phyloP scores from a whole-genome alignment of 2,329 filamentous ascomycete species.

The Colletotrichum somersetense region DNA sequence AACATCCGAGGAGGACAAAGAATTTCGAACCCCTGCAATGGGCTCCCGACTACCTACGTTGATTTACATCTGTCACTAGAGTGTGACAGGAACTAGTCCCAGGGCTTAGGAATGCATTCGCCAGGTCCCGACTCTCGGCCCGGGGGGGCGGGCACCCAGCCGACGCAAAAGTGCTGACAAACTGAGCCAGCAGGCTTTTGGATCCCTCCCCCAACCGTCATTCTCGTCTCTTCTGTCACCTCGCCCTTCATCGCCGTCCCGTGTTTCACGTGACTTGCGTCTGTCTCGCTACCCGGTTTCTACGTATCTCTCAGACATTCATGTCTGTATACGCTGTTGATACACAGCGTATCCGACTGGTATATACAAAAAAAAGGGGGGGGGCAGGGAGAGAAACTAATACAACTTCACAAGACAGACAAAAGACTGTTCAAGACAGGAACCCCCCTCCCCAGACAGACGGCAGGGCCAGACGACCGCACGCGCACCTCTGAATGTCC shows the following conservation, averaged over 20 bases:
- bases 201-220: no score
- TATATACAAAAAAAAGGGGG: neutral
- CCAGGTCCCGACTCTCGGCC: neutral
- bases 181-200: neutral
- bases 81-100: neutral
- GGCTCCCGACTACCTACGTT: neutral
- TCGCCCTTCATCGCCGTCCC: neutral
- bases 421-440: neutral
- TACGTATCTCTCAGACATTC: neutral
- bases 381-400: neutral
- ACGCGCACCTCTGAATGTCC: no score
- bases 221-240: neutral
- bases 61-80: no score
- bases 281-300: neutral
- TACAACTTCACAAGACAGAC: neutral
- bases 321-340: no score
- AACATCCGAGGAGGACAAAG: neutral
- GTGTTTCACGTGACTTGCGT: neutral
- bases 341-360: neutral
- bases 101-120: neutral
- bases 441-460: no score
- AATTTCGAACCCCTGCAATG: neutral
- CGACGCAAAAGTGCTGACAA: neutral
- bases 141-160: neutral
- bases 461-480: no score